These are phyloP conservation scores for Eucalyptus fibrosa DNA, from an alignment of 345 rosid genomes.

Conservation along the genomic window DNA sequence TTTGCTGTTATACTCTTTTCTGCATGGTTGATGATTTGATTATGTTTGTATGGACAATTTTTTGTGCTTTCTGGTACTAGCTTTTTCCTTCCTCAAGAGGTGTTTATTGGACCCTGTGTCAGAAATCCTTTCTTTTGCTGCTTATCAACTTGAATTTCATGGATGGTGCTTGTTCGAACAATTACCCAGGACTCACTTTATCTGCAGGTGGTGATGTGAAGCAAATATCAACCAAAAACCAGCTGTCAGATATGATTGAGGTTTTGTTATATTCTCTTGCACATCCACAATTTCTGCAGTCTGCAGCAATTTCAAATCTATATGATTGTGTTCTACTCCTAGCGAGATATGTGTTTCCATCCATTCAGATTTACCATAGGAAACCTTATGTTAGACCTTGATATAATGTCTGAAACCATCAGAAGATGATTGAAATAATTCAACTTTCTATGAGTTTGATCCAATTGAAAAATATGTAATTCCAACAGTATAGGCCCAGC, in stretches of 20 bases:
- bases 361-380: not conserved
- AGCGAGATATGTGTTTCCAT: not conserved
- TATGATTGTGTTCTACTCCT: not conserved
- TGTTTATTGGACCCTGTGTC: not conserved
- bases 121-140: not conserved
- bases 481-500: not conserved
- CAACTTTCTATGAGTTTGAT: not conserved
- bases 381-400: not conserved
- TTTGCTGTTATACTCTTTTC: not conserved
- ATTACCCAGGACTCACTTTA: constrained; percentile 37
- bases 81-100: not conserved
- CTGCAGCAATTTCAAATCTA: not conserved
- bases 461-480: not conserved
- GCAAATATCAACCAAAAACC: constrained; percentile 47
- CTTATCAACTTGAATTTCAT: not conserved
- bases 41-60: not conserved
- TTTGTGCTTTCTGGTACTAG: not conserved
- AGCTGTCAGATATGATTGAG: constrained; percentile 81
- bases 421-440: not conserved
- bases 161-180: not conserved
- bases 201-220: constrained; percentile 96
- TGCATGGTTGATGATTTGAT: not conserved
- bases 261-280: constrained; percentile 28
- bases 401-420: not conserved
- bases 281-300: not conserved